Percentiles rank a stretch among this genome's conserved stretches.
phyloP scores from a whole-genome alignment of 2,329 filamentous ascomycete genomes.

The Talaromyces pinophilus region DNA sequence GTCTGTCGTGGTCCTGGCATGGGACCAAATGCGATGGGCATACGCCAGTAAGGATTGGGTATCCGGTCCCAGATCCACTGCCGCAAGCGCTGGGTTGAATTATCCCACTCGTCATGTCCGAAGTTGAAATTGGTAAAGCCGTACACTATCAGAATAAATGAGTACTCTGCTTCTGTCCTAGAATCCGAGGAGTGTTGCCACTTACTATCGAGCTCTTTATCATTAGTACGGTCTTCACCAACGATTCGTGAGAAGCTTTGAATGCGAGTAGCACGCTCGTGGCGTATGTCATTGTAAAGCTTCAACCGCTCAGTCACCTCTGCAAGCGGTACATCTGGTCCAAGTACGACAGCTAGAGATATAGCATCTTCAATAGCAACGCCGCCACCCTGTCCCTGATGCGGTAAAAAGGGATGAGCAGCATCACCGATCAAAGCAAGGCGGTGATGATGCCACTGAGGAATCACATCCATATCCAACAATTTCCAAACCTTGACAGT shows the following conservation, averaged over 20 bases:
- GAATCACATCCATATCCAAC: constrained; percentile 62
- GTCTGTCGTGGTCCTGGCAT: constrained; percentile 50
- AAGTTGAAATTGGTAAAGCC: constrained; percentile 55
- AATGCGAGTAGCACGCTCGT: constrained; percentile 58
- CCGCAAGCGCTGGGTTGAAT: constrained; percentile 54
- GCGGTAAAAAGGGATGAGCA: constrained; percentile 67
- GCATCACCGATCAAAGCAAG: constrained; percentile 66
- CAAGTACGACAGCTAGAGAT: constrained; percentile 59
- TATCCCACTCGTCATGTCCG: constrained; percentile 60
- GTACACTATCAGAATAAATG: constrained; percentile 34
- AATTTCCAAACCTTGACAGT: constrained; percentile 61
- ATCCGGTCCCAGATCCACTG: constrained; percentile 50
- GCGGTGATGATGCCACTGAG: constrained; percentile 56
- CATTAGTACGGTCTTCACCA: constrained; percentile 37
- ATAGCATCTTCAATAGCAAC: constrained; percentile 68
- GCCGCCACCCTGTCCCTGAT: constrained; percentile 60
- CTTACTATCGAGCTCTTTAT: not conserved
- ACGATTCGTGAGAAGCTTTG: constrained; percentile 57
- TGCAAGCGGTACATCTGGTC: constrained; percentile 36
- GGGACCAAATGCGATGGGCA: constrained; percentile 51
- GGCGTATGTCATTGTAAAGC: constrained; percentile 58
- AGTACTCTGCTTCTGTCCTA: not conserved
- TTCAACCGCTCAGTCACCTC: not conserved
- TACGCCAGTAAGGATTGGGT: constrained; percentile 45
- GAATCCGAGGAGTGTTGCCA: not conserved